Evolutionary conservation across 352 stramenopile genomes (phyloP).

Genomic region (Pythium dissimile): DNA sequence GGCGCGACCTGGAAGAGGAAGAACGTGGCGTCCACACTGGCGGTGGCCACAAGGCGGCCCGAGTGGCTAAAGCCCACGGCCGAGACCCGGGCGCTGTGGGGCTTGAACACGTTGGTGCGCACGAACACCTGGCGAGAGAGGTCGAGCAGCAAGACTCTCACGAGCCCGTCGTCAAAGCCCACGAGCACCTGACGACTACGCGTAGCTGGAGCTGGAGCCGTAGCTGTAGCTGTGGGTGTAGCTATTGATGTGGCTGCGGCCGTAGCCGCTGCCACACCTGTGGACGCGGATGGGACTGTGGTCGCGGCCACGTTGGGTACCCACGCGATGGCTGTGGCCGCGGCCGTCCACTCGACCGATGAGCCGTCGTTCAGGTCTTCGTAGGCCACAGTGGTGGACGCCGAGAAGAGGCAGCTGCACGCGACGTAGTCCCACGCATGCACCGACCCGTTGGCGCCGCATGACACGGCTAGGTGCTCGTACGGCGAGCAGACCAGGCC

Average conservation of each 20-base stretch:
- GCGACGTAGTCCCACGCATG: conserved; percentile 86
- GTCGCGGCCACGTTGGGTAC: conserved; percentile 44
- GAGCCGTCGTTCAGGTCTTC: conserved; percentile 13
- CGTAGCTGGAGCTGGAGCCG: too few relatives aligned
- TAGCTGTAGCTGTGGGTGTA: too few relatives aligned
- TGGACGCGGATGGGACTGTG: too few relatives aligned
- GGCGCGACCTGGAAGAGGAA: conserved; percentile 82
- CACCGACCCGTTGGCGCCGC: conserved; percentile 83
- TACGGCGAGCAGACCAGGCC: conserved; percentile 80
- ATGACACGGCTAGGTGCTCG: conserved; percentile 84
- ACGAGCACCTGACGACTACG: conserved; percentile 77
- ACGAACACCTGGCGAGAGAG: conserved; percentile 46
- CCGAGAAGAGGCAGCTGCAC: conserved; percentile 36
- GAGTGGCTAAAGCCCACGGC: conserved; percentile 68
- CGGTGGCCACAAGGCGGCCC: conserved; percentile 69
- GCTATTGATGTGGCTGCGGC: too few relatives aligned
- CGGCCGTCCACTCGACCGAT: conserved; percentile 28
- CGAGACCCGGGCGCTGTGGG: conserved; percentile 75
- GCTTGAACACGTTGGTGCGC: conserved; percentile 83
- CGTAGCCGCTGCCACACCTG: too few relatives aligned
- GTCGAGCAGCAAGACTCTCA: conserved; percentile 70
- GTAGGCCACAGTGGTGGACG: conserved; percentile 13
- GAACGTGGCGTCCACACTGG: conserved; percentile 72
- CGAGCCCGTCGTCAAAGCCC: conserved; percentile 87
- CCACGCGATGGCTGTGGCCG: conserved; percentile 71